Base-by-base conservation (phyloP, 2,329 filamentous ascomycete genomes). In the Alternaria dauci region DNA sequence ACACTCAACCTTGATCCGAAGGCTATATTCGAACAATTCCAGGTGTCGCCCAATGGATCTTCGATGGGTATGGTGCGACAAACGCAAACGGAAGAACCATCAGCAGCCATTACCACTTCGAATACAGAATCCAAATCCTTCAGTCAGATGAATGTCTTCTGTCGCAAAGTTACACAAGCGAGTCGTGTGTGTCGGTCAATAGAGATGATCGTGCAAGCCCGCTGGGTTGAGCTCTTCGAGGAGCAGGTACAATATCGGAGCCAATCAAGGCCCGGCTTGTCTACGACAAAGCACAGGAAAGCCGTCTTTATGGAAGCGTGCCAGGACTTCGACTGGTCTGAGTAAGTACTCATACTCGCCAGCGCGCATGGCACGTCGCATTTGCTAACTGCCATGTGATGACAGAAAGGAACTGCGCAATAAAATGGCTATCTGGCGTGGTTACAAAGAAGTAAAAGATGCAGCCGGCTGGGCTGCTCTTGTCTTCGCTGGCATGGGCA, bases 361-460 rank as follows among this genome's bases (percentile, higher is more conserved):
- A 20, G 25, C 26, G 16, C 8, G 20, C 38, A 26, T 20, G n/a
- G n/a, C 25, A 2, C 9, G 12, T 30, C 5, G 16, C 41, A 46
- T 55, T 50, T 12, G 42, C 58, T 61, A 14, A 61, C 42, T 43
- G 25, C 16, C 4, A 8, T 46, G 4, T 32, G n/a, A 46, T 30
- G 4, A 20, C n/a, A 61, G 58, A 65, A 87, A 87, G 66, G 85
- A 87, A 60, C 70, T 87, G 18, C 80, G 85, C 12, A 87, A 87
- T 64, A 82, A 81, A 55, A 75, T 75, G 72, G 81, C 79, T 1
- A 81, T 87, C 57, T 87, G 86, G 86, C 81, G 84, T 53, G 85
- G 86, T 11, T 88, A 87, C 70, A 82, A 85, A 63, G 84, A 87
- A 69, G 86, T 88, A 66, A 84, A 86, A 72, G 82, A 86, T 52